phyloP scores from a whole-genome alignment of 2,329 filamentous ascomycete species.

The Colletotrichum brevisporum region DNA sequence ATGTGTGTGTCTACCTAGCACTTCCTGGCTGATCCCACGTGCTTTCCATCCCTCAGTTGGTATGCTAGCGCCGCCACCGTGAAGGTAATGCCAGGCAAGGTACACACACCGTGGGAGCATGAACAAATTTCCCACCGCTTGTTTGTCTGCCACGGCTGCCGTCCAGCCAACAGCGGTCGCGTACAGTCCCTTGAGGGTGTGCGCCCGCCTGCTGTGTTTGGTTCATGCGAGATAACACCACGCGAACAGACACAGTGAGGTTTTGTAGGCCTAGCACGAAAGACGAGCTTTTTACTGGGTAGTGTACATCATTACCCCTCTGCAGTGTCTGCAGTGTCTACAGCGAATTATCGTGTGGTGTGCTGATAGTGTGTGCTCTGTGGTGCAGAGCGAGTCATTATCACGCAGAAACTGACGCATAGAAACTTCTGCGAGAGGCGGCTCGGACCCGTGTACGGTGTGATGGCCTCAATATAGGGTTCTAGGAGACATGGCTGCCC shows the following conservation, averaged over 20 bases:
- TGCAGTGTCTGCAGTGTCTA: no score
- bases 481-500: constrained; percentile 24
- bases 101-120: neutral
- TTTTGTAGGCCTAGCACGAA: no score
- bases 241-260: neutral
- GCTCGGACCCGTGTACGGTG: constrained; percentile 26
- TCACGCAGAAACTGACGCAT: constrained; percentile 33
- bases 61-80: neutral
- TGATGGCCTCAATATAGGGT: constrained; percentile 32
- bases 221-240: constrained; percentile 14
- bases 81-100: neutral
- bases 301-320: no score
- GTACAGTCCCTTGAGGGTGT: neutral
- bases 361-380: no score
- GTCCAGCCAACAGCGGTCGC: neutral
- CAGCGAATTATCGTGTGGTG: no score
- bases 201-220: constrained; percentile 20
- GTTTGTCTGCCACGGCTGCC: constrained; percentile 8
- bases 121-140: constrained; percentile 7
- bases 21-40: constrained; percentile 7
- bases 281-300: no score
- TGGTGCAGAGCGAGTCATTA: constrained; percentile 24
- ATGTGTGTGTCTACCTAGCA: no score
- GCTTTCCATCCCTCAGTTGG: constrained; percentile 11
- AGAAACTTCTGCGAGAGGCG: constrained; percentile 32